A percentile compares a stretch with the other conserved stretches of the same genome.
These are phyloP conservation scores for Stagonosporopsis tanaceti DNA, from an alignment of 2,329 filamentous ascomycete genomes.

Conservation along the genomic window DNA sequence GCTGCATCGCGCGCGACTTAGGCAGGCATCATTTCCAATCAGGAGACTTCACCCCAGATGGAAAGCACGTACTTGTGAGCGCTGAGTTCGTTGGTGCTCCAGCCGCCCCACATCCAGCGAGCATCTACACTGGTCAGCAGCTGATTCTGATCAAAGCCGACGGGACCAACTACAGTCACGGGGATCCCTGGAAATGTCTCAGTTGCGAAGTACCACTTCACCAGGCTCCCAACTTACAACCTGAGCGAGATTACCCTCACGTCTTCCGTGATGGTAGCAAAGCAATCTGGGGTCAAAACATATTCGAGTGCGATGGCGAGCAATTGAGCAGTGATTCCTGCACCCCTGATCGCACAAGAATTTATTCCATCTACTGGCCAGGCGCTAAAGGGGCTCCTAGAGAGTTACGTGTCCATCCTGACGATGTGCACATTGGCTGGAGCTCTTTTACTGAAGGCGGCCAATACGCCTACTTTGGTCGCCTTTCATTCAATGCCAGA, in stretches of 20 bases:
- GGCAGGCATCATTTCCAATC: constrained; percentile 31
- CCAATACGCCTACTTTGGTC: constrained; percentile 47
- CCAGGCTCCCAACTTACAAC: constrained; percentile 37
- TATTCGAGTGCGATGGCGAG: constrained; percentile 49
- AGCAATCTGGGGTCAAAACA: constrained; percentile 41
- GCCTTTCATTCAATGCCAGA: constrained; percentile 52
- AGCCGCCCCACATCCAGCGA: constrained; percentile 46
- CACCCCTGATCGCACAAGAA: constrained; percentile 47
- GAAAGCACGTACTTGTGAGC: constrained; percentile 53
- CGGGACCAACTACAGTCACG: constrained; percentile 53
- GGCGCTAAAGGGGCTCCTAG: constrained; percentile 46
- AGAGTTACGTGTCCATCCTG: constrained; percentile 58
- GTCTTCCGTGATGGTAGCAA: constrained; percentile 52
- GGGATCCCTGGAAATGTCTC: constrained; percentile 59
- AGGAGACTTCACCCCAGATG: constrained; percentile 53
- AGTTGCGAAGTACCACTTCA: constrained; percentile 53
- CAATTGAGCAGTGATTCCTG: constrained; percentile 49
- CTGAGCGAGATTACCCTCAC: constrained; percentile 53
- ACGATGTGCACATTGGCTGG: constrained; percentile 55
- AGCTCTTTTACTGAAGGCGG: constrained; percentile 48
- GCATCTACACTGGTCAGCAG: constrained; percentile 54
- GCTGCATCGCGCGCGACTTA: constrained; percentile 44
- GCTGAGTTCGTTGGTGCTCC: constrained; percentile 56
- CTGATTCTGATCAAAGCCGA: constrained; percentile 54
- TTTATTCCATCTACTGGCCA: constrained; percentile 55